These are phyloP conservation scores for Penicillium janthinellum DNA, from an alignment of 2,329 filamentous ascomycete genomes.

Conservation along the genomic window DNA sequence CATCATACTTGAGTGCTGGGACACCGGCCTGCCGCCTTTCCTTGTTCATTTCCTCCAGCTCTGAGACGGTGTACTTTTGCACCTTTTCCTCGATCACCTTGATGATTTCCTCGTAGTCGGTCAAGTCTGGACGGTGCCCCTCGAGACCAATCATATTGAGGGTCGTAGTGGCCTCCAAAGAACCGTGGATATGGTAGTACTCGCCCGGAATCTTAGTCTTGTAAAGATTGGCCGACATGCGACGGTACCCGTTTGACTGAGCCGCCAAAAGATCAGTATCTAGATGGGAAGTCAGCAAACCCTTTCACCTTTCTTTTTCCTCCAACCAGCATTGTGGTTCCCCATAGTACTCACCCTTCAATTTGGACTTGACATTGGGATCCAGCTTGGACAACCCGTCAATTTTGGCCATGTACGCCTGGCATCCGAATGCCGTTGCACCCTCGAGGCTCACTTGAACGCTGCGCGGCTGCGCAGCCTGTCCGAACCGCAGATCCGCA, in stretches of 20 bases:
- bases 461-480: constrained; percentile 38
- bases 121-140: constrained; percentile 61
- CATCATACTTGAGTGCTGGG: constrained; percentile 60
- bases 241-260: constrained; percentile 70
- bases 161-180: constrained; percentile 69
- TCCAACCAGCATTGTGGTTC: neutral
- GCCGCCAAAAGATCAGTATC: constrained; percentile 72
- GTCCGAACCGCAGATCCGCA: constrained; percentile 57
- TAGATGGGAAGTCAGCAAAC: constrained; percentile 38
- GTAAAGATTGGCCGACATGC: constrained; percentile 73
- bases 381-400: constrained; percentile 44
- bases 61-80: constrained; percentile 52
- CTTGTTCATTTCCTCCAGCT: constrained; percentile 62
- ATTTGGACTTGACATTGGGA: constrained; percentile 39
- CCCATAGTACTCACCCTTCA: constrained; percentile 36
- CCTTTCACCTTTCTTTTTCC: neutral
- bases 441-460: constrained; percentile 42
- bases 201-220: constrained; percentile 65
- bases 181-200: constrained; percentile 76
- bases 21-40: constrained; percentile 62
- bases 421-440: constrained; percentile 45
- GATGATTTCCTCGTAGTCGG: constrained; percentile 62
- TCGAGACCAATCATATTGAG: constrained; percentile 70
- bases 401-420: constrained; percentile 47
- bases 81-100: constrained; percentile 62